phyloP scores from a whole-genome alignment of 2,329 filamentous ascomycete genomes.

The Thelonectria olida region DNA sequence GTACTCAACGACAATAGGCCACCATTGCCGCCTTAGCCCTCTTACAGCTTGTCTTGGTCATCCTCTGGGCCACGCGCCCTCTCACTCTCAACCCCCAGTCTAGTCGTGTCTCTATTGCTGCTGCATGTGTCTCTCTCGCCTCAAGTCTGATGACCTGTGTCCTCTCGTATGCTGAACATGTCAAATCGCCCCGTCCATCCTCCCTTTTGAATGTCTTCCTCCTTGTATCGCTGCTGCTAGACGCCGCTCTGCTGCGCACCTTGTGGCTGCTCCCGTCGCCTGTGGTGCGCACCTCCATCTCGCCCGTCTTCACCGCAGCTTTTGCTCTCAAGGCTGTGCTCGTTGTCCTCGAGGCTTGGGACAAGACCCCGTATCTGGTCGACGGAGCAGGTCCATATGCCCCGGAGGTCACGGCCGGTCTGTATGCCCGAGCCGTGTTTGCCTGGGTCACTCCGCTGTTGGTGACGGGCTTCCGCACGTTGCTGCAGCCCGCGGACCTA shows the following conservation, averaged over 20 bases:
- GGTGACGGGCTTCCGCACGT: constrained; percentile 45
- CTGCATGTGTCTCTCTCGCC: constrained; percentile 44
- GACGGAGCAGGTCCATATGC: constrained; percentile 39
- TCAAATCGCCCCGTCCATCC: constrained; percentile 44
- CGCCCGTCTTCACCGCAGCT: constrained; percentile 46
- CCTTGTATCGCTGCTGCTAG: constrained; percentile 45
- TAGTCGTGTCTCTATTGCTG: constrained; percentile 42
- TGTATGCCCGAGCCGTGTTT: constrained; percentile 49
- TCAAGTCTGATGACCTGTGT: constrained; percentile 44
- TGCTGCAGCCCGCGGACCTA: constrained; percentile 47
- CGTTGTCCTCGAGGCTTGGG: constrained; percentile 50
- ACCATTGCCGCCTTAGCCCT: constrained; percentile 39
- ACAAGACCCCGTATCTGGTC: constrained; percentile 48
- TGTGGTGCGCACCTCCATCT: constrained; percentile 36
- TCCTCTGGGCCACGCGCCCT: constrained; percentile 42
- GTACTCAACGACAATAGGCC: constrained; percentile 32
- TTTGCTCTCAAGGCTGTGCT: constrained; percentile 48
- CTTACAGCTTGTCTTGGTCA: constrained; percentile 45
- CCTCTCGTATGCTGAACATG: constrained; percentile 46
- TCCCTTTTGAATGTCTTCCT: constrained; percentile 46
- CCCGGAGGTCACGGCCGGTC: constrained; percentile 50
- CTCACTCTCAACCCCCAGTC: constrained; percentile 22
- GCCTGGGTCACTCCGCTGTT: constrained; percentile 52
- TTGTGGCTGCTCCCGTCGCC: constrained; percentile 43
- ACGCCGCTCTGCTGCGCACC: constrained; percentile 46